Evolutionary conservation across 2,329 filamentous ascomycete genomes (phyloP), one percentile per base, ranked within the genome.

Genomic region (Penicillium sp.): DNA sequence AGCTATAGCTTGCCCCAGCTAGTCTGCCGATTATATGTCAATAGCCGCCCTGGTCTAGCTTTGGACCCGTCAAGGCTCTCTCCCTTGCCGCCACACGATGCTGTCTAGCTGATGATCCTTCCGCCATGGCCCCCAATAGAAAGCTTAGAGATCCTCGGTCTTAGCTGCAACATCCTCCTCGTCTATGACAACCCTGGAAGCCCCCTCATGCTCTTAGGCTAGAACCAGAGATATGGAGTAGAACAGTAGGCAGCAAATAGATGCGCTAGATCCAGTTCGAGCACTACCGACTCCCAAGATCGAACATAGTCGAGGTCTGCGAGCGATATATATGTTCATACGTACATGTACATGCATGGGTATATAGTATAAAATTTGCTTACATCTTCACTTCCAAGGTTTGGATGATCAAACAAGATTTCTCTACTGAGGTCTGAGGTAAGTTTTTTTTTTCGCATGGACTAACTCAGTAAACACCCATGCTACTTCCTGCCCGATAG

Each of bases 211-310:
- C 6, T 39, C 3, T 39, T 19, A 2, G 8, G 16, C n/a, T 89
- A 77, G 97, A 97, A 71, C 93, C 81, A 8, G 91, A 83, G 56
- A 97, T 88, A 76, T 98, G 97, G 78, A 88, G 96, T 53, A 91
- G 90, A 33, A 68, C 69, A 3, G 67, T 62, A 1, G 75, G 71
- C 37, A 78, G 57, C 10, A 62, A 62, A 5, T 50, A 61, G 52
- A 77, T 74, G 48, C 69, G 64, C 65, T n/a, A 60, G 54, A 57
- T 74, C 65, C 8, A 77, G 65, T 58, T 65, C 48, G 26, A 46
- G 52, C 37, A 21, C 52, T 60, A 65, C 67, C n/a, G 39, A 26
- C 29, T 21, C 31, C 29, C 21, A 5, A 16, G 8, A 13, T 49
- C 21, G 19, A 33, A 8, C 10, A 4, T 35, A 16, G 26, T 13